Evolutionary conservation across 306 rosid genomes (phyloP), one percentile per base, ranked within the genome.

Genomic region (Rosa chinensis): DNA sequence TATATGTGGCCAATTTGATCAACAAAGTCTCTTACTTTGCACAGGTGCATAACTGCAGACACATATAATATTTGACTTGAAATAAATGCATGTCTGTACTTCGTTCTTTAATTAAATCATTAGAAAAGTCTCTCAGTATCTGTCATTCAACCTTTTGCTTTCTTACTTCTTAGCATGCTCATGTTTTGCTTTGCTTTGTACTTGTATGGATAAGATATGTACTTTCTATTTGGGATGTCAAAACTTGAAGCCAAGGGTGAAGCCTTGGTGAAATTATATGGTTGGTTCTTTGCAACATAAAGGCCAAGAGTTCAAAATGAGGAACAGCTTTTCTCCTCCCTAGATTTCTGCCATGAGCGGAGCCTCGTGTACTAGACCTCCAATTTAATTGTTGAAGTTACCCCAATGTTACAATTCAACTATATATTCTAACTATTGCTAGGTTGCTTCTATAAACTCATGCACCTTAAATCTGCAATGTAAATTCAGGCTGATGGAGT

Each of bases 401-500:
- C 14, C 55, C 5, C 42, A 5, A 14, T 14, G 14, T 16, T n/a
- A 40, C 40, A 74, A 12, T 14, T 20, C 45, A 37, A 28, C 18
- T 3, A 55, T 64, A 5, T 12, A 59, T 43, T 16, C 11, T 28
- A 21, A n/a, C 44, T 44, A 9, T 16, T 9, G 21, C 11, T 10
- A 17, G 58, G 4, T 62, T 75, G 71, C 71, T 75, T 75, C 11
- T 14, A n/a, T 62, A 28, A 61, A 75, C 21, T 6, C 61, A 78
- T 78, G 61, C 3, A 58, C 70, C 23, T 70, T 49, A 62, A 25
- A 63, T 67, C 42, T 8, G 77, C 73, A 73, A 37, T 85, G n/a
- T 75, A 37, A 76, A 70, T 85, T 70, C 91, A 94, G 97, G 97
- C 82, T 92, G 93, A 92, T 94, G 99, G 99, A 94, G 58, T 87